These are phyloP conservation scores for Miamiensis avidus DNA, from an alignment of 169 alveolate species.

Conservation along the genomic window DNA sequence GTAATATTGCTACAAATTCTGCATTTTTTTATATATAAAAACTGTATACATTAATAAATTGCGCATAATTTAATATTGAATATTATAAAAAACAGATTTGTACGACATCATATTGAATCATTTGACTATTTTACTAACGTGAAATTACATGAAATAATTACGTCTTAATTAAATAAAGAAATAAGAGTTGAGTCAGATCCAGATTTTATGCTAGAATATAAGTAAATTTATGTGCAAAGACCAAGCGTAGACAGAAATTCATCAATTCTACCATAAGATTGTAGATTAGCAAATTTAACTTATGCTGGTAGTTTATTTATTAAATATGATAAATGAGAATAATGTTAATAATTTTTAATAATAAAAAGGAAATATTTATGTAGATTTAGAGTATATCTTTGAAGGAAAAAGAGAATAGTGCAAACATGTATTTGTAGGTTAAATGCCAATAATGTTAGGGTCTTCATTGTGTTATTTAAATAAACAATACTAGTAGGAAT, in stretches of 20 bases:
- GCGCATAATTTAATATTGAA: neutral
- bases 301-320: neutral
- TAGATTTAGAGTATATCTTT: slow-evolving; percentile 93
- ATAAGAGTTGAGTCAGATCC: slow-evolving; percentile 44
- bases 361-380: neutral
- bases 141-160: slow-evolving; percentile 51
- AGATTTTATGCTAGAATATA: slow-evolving; percentile 7
- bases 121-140: slow-evolving; percentile 56
- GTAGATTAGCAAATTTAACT: neutral
- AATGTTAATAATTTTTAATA: slow-evolving; percentile 87
- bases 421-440: slow-evolving; percentile 93
- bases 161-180: slow-evolving; percentile 45
- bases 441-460: slow-evolving; percentile 98
- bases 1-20: neutral
- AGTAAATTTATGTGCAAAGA: neutral
- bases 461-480: slow-evolving; percentile 47
- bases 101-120: slow-evolving; percentile 60
- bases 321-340: neutral
- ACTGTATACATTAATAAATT: too few species aligned
- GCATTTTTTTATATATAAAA: too few species aligned
- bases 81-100: slow-evolving; percentile 29
- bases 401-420: slow-evolving; percentile 88
- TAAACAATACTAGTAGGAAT: slow-evolving; percentile 13
- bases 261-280: neutral
- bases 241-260: neutral